Percentiles rank a stretch among this genome's conserved stretches.
phyloP scores from a whole-genome alignment of 148 eudicot genomes.

The Chenopodium album region DNA sequence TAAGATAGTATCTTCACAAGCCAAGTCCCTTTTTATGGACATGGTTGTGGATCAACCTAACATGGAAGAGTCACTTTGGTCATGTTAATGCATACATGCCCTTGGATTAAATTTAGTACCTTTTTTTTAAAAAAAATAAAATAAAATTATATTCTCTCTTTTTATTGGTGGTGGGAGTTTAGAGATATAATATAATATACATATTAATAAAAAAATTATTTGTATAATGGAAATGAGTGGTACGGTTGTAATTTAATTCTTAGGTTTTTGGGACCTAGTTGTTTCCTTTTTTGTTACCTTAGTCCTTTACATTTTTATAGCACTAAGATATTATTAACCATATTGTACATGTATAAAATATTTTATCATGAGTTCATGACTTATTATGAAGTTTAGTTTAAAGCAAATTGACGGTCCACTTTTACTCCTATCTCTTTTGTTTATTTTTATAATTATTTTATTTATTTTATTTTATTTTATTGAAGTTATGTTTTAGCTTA shows the following conservation, averaged over 20 bases:
- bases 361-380: neutral
- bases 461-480: too few species aligned
- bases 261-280: slow-evolving; percentile 28
- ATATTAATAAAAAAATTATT: neutral
- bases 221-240: neutral
- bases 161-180: too few species aligned
- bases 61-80: slow-evolving; percentile 60
- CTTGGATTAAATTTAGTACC: neutral
- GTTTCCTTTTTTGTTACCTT: neutral
- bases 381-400: too few species aligned
- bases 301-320: neutral
- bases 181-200: neutral
- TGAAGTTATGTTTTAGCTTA: neutral
- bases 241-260: slow-evolving; percentile 17
- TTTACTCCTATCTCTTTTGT: slow-evolving; percentile 3
- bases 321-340: neutral
- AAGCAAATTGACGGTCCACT: too few species aligned
- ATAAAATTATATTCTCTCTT: too few species aligned
- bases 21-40: slow-evolving; percentile 68
- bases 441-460: too few species aligned
- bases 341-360: neutral
- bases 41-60: slow-evolving; percentile 51
- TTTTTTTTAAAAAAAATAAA: neutral
- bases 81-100: slow-evolving; percentile 25
- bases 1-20: slow-evolving; percentile 33